These are phyloP conservation scores for Colletotrichum sp. DNA, from an alignment of 2,329 filamentous ascomycete species.

Conservation along the genomic window DNA sequence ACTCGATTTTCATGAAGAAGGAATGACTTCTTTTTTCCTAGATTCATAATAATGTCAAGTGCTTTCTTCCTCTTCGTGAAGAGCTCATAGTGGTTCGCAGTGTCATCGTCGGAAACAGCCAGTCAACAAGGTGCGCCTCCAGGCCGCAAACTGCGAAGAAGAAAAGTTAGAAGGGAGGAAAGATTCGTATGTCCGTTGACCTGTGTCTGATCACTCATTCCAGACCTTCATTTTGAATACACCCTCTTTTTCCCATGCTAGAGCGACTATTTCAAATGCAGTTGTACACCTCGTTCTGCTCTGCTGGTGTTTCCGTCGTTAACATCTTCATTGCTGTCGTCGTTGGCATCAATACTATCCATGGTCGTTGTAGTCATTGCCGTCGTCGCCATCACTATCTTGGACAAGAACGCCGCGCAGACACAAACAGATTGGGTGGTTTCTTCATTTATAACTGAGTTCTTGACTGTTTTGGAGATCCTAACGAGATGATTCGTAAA, in stretches of 20 bases:
- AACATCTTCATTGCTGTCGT: no score
- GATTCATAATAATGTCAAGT: no score
- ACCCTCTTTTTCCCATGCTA: background rate
- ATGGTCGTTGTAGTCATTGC: background rate
- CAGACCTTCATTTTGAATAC: background rate
- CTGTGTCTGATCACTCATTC: background rate
- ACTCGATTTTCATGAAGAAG: background rate
- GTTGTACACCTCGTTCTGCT: fast-evolving
- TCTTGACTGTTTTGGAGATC: no score
- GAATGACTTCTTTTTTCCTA: background rate
- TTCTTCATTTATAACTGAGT: no score
- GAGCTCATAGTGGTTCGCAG: no score
- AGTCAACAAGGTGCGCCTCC: no score
- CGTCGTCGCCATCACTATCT: no score
- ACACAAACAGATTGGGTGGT: background rate
- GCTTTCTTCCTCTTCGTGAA: no score
- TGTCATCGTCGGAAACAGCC: no score
- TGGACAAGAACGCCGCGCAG: background rate
- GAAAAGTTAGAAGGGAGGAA: no score
- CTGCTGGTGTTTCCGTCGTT: background rate
- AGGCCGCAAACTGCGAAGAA: no score
- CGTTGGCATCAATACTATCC: background rate
- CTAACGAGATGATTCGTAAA: background rate
- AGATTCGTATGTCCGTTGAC: background rate
- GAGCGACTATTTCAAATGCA: fast-evolving